These are phyloP conservation scores for Vigna reflexopilosa DNA, from an alignment of 306 rosid species.

Conservation along the genomic window DNA sequence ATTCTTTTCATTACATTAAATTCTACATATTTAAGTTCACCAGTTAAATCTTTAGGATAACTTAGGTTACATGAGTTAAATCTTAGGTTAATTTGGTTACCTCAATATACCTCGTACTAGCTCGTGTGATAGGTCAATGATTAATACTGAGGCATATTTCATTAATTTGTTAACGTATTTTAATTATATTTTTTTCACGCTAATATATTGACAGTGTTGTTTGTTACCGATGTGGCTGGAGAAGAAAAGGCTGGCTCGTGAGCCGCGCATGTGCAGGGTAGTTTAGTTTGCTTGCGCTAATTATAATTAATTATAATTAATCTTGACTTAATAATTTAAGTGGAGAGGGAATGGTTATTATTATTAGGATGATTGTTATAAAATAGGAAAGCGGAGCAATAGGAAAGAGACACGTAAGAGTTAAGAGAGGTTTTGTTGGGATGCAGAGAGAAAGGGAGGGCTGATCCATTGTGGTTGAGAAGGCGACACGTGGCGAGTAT, in stretches of 20 bases:
- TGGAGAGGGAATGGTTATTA: too few relatives aligned
- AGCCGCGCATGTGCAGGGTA: neutral
- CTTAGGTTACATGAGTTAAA: neutral
- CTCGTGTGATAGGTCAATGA: too few relatives aligned
- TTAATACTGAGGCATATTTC: too few relatives aligned
- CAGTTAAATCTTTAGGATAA: neutral
- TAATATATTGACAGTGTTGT: neutral
- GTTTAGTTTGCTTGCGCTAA: too few relatives aligned
- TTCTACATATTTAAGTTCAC: too few relatives aligned
- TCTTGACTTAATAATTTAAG: neutral
- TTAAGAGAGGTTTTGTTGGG: neutral
- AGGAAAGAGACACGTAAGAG: conserved; percentile 34
- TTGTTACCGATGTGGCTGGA: neutral
- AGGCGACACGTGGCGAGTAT: conserved; percentile 14
- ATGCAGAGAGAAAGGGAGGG: conserved; percentile 29
- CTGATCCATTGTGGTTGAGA: conserved; percentile 22
- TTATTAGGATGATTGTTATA: neutral
- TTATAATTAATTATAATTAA: neutral
- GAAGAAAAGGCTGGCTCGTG: neutral
- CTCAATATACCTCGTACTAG: neutral
- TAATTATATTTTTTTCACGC: too few relatives aligned
- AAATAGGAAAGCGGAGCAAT: conserved; percentile 24
- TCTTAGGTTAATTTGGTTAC: neutral
- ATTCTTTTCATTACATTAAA: too few relatives aligned
- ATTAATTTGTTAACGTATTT: too few relatives aligned